A percentile compares a stretch with the other conserved stretches of the same genome.
Evolutionary conservation across 768 basidiomycete genomes (phyloP).

Genomic region (Mycena vitilis): DNA sequence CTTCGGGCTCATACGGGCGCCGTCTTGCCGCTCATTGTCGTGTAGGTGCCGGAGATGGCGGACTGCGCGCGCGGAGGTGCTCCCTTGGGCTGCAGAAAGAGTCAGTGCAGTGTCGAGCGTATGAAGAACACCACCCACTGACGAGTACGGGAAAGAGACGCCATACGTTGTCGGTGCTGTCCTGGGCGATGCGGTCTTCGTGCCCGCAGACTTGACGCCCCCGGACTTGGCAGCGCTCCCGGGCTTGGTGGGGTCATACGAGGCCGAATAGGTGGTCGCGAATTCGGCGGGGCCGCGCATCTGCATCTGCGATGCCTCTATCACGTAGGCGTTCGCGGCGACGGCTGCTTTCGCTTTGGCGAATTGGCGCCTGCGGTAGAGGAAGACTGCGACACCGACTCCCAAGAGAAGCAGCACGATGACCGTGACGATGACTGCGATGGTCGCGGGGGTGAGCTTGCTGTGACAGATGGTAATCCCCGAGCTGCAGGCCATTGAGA

Average conservation of each 20-base stretch:
- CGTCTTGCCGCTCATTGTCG: constrained; percentile 1
- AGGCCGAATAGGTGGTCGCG: background rate
- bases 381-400: background rate
- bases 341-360: background rate
- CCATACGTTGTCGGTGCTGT: no score
- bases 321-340: no score
- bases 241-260: constrained; percentile 13
- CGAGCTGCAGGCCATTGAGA: no score
- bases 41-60: constrained; percentile 17
- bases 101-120: no score
- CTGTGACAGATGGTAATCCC: background rate
- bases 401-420: constrained; percentile 2
- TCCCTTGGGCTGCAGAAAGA: no score
- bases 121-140: no score
- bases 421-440: constrained; percentile 10
- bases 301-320: background rate
- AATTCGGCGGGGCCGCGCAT: constrained; percentile 12
- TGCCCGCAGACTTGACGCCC: no score
- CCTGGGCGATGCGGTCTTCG: no score
- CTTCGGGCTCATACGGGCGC: background rate
- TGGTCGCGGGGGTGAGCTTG: constrained; percentile 14
- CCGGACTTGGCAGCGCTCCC: no score
- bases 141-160: no score
- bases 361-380: constrained; percentile 20
- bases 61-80: constrained; percentile 11